Evolutionary conservation across 768 basidiomycete genomes (phyloP).

Genomic region (Boletellus sp.): DNA sequence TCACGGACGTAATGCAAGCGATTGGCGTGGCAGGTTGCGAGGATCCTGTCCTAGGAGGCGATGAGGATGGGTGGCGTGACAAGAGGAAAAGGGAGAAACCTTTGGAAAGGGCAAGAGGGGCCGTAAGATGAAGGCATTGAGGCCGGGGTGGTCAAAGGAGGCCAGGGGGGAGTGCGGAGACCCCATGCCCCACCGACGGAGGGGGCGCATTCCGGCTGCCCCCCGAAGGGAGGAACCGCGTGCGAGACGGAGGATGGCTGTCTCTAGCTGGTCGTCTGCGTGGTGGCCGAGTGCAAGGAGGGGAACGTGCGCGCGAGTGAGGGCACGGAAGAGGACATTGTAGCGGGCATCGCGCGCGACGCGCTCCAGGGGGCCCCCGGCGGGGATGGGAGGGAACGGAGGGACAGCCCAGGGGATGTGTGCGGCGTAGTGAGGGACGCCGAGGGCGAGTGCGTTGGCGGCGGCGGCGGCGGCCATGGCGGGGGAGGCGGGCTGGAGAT

Average conservation of each 20-base stretch:
- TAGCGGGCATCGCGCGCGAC: constrained; percentile 60
- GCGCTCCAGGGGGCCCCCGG: constrained; percentile 46
- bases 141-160: constrained; percentile 51
- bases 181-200: constrained; percentile 82
- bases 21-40: constrained; percentile 71
- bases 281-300: constrained; percentile 72
- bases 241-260: constrained; percentile 65
- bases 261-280: constrained; percentile 82
- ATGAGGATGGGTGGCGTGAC: not conserved
- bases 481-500: constrained; percentile 55
- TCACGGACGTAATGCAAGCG: constrained; percentile 61
- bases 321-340: constrained; percentile 43
- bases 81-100: constrained; percentile 36
- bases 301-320: constrained; percentile 37
- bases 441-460: constrained; percentile 38
- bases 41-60: constrained; percentile 61
- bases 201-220: constrained; percentile 62
- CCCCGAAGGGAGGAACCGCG: constrained; percentile 55
- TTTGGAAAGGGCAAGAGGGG: constrained; percentile 68
- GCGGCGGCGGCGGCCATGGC: constrained; percentile 53
- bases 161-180: constrained; percentile 28
- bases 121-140: constrained; percentile 67
- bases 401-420: constrained; percentile 55
- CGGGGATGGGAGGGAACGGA: constrained; percentile 50
- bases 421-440: constrained; percentile 44